phyloP scores from a whole-genome alignment of 1,139 yeast genomes.

The Geotrichum histeridarum region DNA sequence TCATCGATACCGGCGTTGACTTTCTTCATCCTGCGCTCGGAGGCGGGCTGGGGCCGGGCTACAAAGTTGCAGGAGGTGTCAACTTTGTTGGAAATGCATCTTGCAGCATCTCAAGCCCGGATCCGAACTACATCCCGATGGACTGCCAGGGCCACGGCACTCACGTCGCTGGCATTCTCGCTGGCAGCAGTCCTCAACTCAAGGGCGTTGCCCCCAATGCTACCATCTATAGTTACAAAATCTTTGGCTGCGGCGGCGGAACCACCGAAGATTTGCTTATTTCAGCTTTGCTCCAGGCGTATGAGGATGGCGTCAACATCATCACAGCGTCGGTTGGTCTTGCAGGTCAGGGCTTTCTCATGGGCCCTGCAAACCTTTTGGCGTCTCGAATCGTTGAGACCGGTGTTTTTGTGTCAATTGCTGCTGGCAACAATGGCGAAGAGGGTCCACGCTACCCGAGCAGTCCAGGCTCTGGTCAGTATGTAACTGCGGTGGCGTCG shows the following conservation, averaged over 20 bases:
- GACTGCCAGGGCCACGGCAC: conserved; percentile 30
- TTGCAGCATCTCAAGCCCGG: conserved; percentile 7
- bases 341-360: conserved; percentile 20
- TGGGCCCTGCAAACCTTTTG: conserved; percentile 21
- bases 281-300: conserved; percentile 24
- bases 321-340: conserved; percentile 25
- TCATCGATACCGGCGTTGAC: conserved; percentile 26
- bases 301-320: conserved; percentile 23
- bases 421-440: conserved; percentile 25
- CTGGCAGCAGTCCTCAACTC: conserved; percentile 19
- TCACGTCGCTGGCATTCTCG: conserved; percentile 25
- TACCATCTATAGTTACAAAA: conserved; percentile 23
- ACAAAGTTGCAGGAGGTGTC: conserved; percentile 23
- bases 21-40: conserved; percentile 24
- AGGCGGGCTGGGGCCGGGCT: conserved; percentile 26
- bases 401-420: conserved; percentile 23
- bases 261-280: conserved; percentile 24
- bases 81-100: conserved; percentile 23
- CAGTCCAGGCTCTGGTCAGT: conserved; percentile 13
- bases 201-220: conserved; percentile 28
- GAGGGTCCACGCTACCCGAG: conserved; percentile 18
- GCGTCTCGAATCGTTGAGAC: conserved; percentile 23
- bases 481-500: conserved; percentile 11
- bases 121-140: conserved; percentile 20
- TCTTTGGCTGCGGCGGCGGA: conserved; percentile 24